Conservation (phyloP, 148 eudicot genomes). For the Arctostaphylos glauca region DNA sequence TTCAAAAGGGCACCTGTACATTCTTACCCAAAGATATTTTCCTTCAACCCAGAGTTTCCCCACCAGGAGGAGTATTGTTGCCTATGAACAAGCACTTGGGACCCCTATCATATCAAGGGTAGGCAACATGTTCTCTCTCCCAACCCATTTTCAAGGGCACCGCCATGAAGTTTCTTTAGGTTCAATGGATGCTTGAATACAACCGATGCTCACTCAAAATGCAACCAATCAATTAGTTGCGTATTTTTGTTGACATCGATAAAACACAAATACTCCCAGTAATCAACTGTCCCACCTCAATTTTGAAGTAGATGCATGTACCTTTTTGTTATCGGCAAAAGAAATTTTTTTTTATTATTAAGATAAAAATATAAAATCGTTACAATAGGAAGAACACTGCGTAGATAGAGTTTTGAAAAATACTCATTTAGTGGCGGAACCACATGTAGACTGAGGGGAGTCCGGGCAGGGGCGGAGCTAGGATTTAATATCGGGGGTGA, state of each 20-base stretch:
- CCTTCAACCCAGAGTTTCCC: background rate
- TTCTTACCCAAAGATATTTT: background rate
- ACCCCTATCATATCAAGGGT: background rate
- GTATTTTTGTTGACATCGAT: background rate
- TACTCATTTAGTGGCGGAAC: no score
- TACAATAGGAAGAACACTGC: no score
- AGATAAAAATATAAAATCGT: no score
- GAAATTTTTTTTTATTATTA: no score
- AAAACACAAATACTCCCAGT: background rate
- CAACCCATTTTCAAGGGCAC: background rate
- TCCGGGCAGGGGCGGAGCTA: no score
- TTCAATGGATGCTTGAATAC: constrained; percentile 8
- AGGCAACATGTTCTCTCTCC: background rate
- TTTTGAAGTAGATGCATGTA: no score
- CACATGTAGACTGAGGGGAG: no score
- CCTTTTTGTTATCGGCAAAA: no score
- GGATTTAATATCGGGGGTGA: no score
- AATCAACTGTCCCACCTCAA: background rate
- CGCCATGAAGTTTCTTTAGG: background rate
- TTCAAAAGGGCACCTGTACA: background rate
- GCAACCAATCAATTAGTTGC: background rate
- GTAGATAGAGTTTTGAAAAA: no score
- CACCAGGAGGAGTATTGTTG: background rate
- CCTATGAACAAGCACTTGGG: constrained; percentile 4
- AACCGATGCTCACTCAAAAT: background rate